A percentile compares a stretch with the other conserved stretches of the same genome.
phyloP scores from a whole-genome alignment of 345 rosid species.

The Isatis tinctoria region DNA sequence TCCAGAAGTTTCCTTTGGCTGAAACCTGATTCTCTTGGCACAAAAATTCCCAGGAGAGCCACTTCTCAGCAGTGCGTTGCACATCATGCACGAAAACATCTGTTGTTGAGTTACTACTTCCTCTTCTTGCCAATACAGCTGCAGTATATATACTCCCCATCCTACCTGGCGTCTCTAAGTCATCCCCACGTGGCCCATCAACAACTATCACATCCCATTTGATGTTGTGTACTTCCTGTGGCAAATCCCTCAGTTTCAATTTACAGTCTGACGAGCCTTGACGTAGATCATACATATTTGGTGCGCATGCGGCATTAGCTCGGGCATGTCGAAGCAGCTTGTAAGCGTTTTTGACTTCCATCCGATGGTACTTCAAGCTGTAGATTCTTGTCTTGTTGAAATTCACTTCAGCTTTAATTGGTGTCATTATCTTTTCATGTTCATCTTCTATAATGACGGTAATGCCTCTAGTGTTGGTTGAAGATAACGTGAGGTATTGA shows the following conservation, averaged over 20 bases:
- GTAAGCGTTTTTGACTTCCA: slow-evolving; percentile 61
- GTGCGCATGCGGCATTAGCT: slow-evolving; percentile 48
- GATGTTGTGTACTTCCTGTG: slow-evolving; percentile 45
- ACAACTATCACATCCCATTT: slow-evolving; percentile 81
- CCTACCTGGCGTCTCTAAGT: slow-evolving; percentile 72
- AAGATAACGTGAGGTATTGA: slow-evolving; percentile 52
- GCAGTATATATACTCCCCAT: slow-evolving; percentile 79
- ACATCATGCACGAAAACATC: slow-evolving; percentile 74
- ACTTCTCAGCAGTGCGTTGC: slow-evolving; percentile 74
- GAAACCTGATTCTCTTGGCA: slow-evolving; percentile 76
- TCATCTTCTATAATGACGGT: slow-evolving; percentile 71
- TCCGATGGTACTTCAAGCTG: slow-evolving; percentile 42
- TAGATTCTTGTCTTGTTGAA: slow-evolving; percentile 46
- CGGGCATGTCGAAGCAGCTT: slow-evolving; percentile 72
- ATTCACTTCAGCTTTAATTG: slow-evolving; percentile 23
- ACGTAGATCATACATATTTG: slow-evolving; percentile 27
- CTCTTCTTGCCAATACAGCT: slow-evolving; percentile 55
- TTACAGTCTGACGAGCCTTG: slow-evolving; percentile 46
- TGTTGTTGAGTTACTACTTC: slow-evolving; percentile 43
- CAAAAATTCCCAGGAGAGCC: slow-evolving; percentile 91
- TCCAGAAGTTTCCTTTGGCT: slow-evolving; percentile 73
- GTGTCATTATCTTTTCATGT: slow-evolving; percentile 40
- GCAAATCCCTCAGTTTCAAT: slow-evolving; percentile 52
- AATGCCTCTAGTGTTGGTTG: slow-evolving; percentile 56
- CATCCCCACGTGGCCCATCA: slow-evolving; percentile 70